Conservation (phyloP, 169 alveolate genomes). For the Babesia gibsoni region DNA sequence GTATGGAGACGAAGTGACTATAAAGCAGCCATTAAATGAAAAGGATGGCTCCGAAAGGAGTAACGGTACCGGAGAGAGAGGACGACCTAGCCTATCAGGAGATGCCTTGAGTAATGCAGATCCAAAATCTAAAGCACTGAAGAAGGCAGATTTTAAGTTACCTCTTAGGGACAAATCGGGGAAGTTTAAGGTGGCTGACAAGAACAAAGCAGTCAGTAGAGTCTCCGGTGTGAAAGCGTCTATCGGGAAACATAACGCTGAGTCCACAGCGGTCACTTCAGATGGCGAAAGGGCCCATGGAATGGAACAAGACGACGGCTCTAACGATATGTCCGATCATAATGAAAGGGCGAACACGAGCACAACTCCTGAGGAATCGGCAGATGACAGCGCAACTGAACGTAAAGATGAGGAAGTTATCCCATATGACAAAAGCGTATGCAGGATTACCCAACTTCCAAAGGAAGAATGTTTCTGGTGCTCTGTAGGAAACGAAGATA, state of each 20-base stretch:
- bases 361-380: no score
- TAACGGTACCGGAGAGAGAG: neutral
- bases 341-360: no score
- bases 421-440: no score
- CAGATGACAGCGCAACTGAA: no score
- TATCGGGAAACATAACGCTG: no score
- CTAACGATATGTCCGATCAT: no score
- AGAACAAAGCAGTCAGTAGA: neutral
- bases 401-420: no score
- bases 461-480: slow-evolving; percentile 59
- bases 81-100: neutral
- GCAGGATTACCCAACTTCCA: slow-evolving; percentile 12
- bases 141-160: neutral
- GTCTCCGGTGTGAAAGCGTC: no score
- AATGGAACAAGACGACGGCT: no score
- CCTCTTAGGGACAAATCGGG: slow-evolving; percentile 29
- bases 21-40: neutral
- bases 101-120: neutral
- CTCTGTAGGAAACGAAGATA: slow-evolving; percentile 32
- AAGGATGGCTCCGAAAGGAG: neutral
- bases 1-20: slow-evolving; percentile 24
- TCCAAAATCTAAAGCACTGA: neutral
- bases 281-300: no score
- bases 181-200: slow-evolving; percentile 13
- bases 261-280: no score